Conservation (phyloP, 1,139 yeast genomes). For the Magnusiomyces starmeri region DNA sequence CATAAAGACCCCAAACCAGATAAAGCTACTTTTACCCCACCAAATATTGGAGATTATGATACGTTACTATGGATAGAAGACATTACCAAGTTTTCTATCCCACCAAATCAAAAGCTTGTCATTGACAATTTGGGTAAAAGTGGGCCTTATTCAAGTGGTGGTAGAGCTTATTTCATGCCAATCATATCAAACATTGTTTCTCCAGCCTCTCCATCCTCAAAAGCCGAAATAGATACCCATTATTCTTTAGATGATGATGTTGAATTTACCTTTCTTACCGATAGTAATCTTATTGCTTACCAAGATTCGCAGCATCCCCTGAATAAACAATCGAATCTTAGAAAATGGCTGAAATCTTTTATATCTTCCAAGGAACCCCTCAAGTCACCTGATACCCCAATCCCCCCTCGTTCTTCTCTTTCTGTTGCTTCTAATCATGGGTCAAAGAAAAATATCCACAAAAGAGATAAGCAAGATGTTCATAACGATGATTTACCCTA, state of each 20-base stretch:
- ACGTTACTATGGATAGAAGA: slow-evolving; percentile 14
- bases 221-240: not conserved
- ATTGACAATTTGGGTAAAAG: slow-evolving; percentile 4
- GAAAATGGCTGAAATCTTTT: too few relatives aligned
- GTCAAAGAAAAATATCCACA: not conserved
- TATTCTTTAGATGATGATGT: slow-evolving; percentile 8
- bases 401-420: too few relatives aligned
- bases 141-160: not conserved
- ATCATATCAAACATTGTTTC: not conserved
- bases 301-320: too few relatives aligned
- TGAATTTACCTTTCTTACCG: slow-evolving; percentile 17
- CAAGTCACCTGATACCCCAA: too few relatives aligned
- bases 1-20: not conserved
- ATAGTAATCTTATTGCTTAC: slow-evolving; percentile 11
- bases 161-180: slow-evolving; percentile 3
- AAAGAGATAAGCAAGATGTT: too few relatives aligned
- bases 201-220: too few relatives aligned
- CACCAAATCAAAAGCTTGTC: slow-evolving; percentile 5
- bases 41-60: slow-evolving; percentile 10
- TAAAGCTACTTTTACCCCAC: slow-evolving; percentile 9
- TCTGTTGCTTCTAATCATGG: not conserved
- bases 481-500: not conserved
- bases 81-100: slow-evolving; percentile 5
- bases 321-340: too few relatives aligned
- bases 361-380: too few relatives aligned